A percentile compares a stretch with the other conserved stretches of the same genome.
These are phyloP conservation scores for Prunus mira DNA, from an alignment of 306 rosid species.

Conservation along the genomic window DNA sequence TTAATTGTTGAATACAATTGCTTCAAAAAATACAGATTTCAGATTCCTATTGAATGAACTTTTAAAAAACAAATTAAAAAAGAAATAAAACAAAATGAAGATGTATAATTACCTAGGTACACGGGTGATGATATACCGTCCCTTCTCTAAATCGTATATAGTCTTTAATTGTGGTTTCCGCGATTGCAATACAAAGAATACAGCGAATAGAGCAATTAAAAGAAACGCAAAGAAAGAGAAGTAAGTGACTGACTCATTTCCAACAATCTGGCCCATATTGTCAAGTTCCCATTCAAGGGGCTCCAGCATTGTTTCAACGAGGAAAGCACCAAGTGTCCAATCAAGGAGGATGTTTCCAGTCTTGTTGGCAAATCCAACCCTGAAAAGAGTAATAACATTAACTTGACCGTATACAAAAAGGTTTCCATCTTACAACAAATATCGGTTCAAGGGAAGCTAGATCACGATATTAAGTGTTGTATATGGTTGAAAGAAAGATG, in stretches of 20 bases:
- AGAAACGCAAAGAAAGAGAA: slow-evolving; percentile 48
- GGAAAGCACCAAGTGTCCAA: slow-evolving; percentile 55
- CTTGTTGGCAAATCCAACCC: slow-evolving; percentile 42
- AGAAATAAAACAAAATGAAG: background rate
- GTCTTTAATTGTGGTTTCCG: slow-evolving; percentile 53
- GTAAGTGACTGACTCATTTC: slow-evolving; percentile 42
- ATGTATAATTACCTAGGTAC: slow-evolving; percentile 30
- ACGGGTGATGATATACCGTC: slow-evolving; percentile 52
- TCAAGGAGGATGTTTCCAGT: slow-evolving; percentile 32
- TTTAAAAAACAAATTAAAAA: background rate
- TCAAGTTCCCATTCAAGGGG: slow-evolving; percentile 35
- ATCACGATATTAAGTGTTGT: background rate
- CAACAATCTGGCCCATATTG: slow-evolving; percentile 33
- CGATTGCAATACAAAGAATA: slow-evolving; percentile 33
- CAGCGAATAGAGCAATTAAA: slow-evolving; percentile 34
- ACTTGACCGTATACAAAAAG: background rate
- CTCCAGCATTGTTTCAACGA: slow-evolving; percentile 40
- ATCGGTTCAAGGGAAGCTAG: background rate
- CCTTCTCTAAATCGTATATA: slow-evolving; percentile 59
- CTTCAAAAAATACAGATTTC: background rate
- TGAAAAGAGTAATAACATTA: background rate
- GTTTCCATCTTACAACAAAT: background rate
- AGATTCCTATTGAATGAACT: background rate
- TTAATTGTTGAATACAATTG: background rate
- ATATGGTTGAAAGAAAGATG: background rate